Base-by-base conservation (phyloP, 108 stramenopile genomes). In the Parietichytrium sp. region DNA sequence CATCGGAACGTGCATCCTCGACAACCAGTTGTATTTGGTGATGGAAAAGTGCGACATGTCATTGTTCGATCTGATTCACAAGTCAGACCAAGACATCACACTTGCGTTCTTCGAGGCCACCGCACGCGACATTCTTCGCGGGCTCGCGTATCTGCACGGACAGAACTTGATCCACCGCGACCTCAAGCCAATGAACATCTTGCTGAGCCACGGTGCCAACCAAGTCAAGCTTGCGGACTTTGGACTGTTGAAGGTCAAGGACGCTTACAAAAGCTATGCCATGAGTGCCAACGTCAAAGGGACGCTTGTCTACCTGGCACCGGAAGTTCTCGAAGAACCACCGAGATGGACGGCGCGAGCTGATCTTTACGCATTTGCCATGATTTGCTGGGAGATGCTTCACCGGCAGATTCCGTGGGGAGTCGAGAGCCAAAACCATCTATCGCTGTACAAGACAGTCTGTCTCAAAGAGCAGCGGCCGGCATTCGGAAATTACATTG, bases 251-350 rank as follows among this genome's bases (percentile, higher is more conserved):
- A 42, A 4, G 13, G 18, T 23, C 8, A 16, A 23, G 4, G 38
- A 42, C 29, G 36, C 4, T n/a, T 8, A 72, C 38, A 72, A 8
- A 4, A 72, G 55, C 38, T 23, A 42, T 23, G 55, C 55, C 30
- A 38, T 42, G 36, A 72, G 36, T 4, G 85, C 12, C 23, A 53
- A 82, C 13, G 47, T 12, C 8, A 83, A 29, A 4, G 89, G 89
- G 10, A 89, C 89, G 13, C 89, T 88, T 7, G 87, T 88, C 1
- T 89, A 85, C 87, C 88, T 89, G 89, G 61, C 86, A n/a, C 89
- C 89, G 12, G 89, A 89, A 83, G 36, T 89, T 10, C 86, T 88
- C 48, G 3, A 20, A 3, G 80, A 55, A 12, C 55, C 55, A 15
- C 36, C 55, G 30, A 30, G 55, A 0, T 72, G 55, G 55, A 72